These are phyloP conservation scores for Anisogramma anomala DNA, from an alignment of 2,329 filamentous ascomycete species.

Conservation along the genomic window DNA sequence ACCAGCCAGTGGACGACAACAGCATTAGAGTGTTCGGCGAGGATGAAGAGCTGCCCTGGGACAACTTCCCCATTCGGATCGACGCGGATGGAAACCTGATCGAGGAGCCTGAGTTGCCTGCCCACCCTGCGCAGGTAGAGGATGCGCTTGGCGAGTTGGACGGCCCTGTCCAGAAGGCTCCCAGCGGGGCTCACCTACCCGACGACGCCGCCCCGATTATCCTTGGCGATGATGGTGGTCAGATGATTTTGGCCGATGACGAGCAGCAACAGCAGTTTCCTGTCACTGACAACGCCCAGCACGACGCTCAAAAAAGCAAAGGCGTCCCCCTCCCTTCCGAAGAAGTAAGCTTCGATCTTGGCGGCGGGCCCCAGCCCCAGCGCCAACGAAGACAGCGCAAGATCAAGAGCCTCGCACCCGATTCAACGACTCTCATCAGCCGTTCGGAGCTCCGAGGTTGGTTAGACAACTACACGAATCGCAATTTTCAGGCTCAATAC, in stretches of 20 bases:
- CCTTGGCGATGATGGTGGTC: slow-evolving; percentile 21
- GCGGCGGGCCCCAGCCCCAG: slow-evolving; percentile 2
- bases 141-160: background rate
- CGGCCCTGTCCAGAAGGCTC: background rate
- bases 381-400: slow-evolving; percentile 15
- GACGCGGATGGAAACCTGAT: slow-evolving; percentile 40
- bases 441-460: slow-evolving; percentile 28
- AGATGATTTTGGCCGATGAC: slow-evolving; percentile 26
- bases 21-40: slow-evolving; percentile 22
- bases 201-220: slow-evolving; percentile 10
- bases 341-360: slow-evolving; percentile 6
- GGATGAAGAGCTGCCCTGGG: slow-evolving; percentile 28
- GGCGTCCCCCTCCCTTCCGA: slow-evolving; percentile 3
- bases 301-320: background rate
- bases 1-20: slow-evolving; percentile 19
- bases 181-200: slow-evolving; percentile 1
- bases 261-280: slow-evolving; percentile 18
- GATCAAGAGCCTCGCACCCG: slow-evolving; percentile 19
- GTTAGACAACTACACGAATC: slow-evolving; percentile 34
- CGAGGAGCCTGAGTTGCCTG: slow-evolving; percentile 35
- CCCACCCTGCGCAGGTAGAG: slow-evolving; percentile 21
- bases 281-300: background rate
- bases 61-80: slow-evolving; percentile 36
- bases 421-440: slow-evolving; percentile 26
- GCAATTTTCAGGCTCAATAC: slow-evolving; percentile 37